Evolutionary conservation across 345 rosid species (phyloP).

Genomic region (Mallotus nudiflorus): DNA sequence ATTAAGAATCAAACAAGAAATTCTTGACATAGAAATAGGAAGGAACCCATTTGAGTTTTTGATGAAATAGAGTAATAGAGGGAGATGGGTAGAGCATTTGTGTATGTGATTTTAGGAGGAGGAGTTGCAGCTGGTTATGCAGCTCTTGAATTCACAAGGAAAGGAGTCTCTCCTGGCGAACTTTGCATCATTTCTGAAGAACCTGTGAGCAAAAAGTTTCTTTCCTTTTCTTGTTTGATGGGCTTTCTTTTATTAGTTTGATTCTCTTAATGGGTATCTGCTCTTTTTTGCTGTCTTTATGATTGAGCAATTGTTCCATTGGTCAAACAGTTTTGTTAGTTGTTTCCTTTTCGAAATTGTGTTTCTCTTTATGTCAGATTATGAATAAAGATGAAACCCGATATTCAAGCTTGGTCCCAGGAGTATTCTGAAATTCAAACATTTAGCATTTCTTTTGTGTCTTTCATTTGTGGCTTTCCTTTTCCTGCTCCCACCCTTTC

Average conservation of each 20-base stretch:
- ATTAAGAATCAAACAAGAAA: neutral
- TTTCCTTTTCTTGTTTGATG: neutral
- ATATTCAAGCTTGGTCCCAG: neutral
- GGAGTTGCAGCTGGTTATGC: slow-evolving; percentile 98
- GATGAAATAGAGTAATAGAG: neutral
- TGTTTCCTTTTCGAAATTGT: slow-evolving; percentile 1
- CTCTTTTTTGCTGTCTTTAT: neutral
- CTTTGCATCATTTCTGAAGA: slow-evolving; percentile 95
- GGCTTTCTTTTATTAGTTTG: neutral
- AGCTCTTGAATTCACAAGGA: slow-evolving; percentile 83
- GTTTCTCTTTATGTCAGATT: neutral
- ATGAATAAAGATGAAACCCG: neutral
- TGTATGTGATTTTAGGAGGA: slow-evolving; percentile 92
- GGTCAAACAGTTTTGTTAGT: slow-evolving; percentile 1
- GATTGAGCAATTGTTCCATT: slow-evolving; percentile 3
- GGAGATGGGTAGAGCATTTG: slow-evolving; percentile 93
- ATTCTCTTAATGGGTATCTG: slow-evolving; percentile 12
- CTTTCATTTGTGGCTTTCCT: neutral
- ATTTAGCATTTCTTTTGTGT: neutral
- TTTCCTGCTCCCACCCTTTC: neutral
- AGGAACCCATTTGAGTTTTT: neutral
- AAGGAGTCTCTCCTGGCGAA: slow-evolving; percentile 77
- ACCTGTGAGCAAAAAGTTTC: slow-evolving; percentile 47
- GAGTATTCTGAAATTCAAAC: neutral
- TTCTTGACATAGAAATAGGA: neutral